phyloP scores from a whole-genome alignment of 2,329 filamentous ascomycete genomes.

The Myriosclerotinia scirpicola region DNA sequence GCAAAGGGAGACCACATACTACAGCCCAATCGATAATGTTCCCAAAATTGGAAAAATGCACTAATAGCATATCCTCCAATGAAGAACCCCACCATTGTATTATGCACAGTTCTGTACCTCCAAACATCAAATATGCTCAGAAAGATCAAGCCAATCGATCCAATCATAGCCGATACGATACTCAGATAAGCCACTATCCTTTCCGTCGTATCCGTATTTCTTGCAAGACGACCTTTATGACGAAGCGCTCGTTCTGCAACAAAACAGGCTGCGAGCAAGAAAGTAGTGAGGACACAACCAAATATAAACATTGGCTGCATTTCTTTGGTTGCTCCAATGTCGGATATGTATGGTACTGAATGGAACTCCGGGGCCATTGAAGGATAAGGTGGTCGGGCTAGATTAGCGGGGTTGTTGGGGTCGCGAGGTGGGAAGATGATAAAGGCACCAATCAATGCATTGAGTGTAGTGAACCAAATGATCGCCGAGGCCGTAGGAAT shows the following conservation, averaged over 20 bases:
- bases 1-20: conserved; percentile 47
- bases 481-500: conserved; percentile 17
- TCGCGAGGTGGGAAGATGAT: conserved; percentile 19
- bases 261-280: conserved; percentile 81
- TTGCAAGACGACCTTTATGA: conserved; percentile 74
- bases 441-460: conserved; percentile 2
- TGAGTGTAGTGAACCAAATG: conserved; percentile 21
- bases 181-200: conserved; percentile 61
- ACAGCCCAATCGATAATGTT: conserved; percentile 83
- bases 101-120: conserved; percentile 66
- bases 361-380: conserved; percentile 58
- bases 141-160: conserved; percentile 77
- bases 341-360: conserved; percentile 70
- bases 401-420: background rate
- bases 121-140: conserved; percentile 83
- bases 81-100: conserved; percentile 78
- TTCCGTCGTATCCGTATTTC: conserved; percentile 64
- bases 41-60: conserved; percentile 82
- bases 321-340: conserved; percentile 55
- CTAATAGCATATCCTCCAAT: conserved; percentile 80
- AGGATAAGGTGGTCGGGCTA: conserved; percentile 54
- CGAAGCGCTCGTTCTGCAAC: conserved; percentile 80
- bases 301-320: conserved; percentile 79
- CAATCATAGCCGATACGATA: conserved; percentile 69
- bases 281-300: conserved; percentile 67